Percentiles rank a stretch among this genome's conserved stretches.
These are phyloP conservation scores for Bipolaris gigantea DNA, from an alignment of 2,329 filamentous ascomycete species.

Conservation along the genomic window DNA sequence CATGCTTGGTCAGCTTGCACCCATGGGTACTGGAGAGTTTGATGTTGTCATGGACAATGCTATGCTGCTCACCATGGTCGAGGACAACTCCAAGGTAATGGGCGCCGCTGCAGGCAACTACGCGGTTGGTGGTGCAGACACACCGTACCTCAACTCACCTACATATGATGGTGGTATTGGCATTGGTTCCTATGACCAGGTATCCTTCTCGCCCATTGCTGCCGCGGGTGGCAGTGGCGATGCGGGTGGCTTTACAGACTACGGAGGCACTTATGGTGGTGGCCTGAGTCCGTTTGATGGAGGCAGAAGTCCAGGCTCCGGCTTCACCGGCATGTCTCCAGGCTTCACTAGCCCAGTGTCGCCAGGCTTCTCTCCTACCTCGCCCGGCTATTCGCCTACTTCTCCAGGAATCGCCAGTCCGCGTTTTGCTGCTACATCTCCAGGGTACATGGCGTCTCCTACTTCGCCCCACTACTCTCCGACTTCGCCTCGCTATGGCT, in stretches of 20 bases:
- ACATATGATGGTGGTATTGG: conserved; percentile 63
- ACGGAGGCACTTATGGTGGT: conserved; percentile 67
- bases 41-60: conserved; percentile 90
- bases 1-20: conserved; percentile 95
- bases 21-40: conserved; percentile 95
- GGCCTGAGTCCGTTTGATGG: conserved; percentile 68
- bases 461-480: conserved; percentile 65
- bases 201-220: conserved; percentile 73
- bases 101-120: conserved; percentile 70
- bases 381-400: conserved; percentile 60
- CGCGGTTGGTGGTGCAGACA: conserved; percentile 77
- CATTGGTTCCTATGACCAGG: conserved; percentile 61
- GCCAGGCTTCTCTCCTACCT: conserved; percentile 51
- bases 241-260: conserved; percentile 60
- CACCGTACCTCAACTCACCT: conserved; percentile 75
- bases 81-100: conserved; percentile 73
- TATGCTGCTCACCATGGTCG: conserved; percentile 94
- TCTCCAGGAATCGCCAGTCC: conserved; percentile 64
- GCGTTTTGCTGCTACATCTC: conserved; percentile 56
- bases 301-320: conserved; percentile 67
- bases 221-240: conserved; percentile 62
- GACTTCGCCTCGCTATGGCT: conserved; percentile 56
- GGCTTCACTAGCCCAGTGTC: conserved; percentile 44
- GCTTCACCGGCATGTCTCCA: conserved; percentile 44
- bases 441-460: conserved; percentile 54